Percentiles rank a stretch among this genome's conserved stretches.
These are phyloP conservation scores for Malus hybrid DNA, from an alignment of 331 rosid species.

Conservation along the genomic window DNA sequence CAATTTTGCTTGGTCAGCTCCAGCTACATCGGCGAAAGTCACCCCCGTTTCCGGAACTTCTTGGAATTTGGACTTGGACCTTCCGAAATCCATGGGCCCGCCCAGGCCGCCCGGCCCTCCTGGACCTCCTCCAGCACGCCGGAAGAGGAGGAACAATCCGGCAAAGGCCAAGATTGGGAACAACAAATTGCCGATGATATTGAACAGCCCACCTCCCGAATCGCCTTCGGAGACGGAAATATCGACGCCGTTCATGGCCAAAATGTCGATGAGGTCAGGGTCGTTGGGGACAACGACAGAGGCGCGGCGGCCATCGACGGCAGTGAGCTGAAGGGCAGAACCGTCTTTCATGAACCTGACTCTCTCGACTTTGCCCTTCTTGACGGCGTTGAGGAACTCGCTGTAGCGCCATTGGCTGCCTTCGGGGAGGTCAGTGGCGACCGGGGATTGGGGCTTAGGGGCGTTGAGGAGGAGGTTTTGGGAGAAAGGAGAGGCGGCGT, in stretches of 20 bases:
- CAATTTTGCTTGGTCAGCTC: conserved; percentile 94
- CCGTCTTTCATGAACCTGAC: conserved; percentile 92
- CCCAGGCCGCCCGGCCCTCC: conserved; percentile 96
- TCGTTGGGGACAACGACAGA: conserved; percentile 81
- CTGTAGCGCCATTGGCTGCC: conserved; percentile 94
- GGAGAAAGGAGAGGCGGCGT: conserved; percentile 49
- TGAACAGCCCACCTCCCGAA: conserved; percentile 56
- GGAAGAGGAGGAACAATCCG: conserved; percentile 85
- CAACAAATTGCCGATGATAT: conserved; percentile 64
- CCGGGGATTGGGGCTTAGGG: conserved; percentile 66
- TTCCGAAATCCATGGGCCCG: conserved; percentile 94
- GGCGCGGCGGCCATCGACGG: conserved; percentile 85
- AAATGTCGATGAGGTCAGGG: conserved; percentile 90
- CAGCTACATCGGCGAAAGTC: conserved; percentile 82
- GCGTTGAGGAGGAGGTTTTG: conserved; percentile 63
- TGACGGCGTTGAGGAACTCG: conserved; percentile 88
- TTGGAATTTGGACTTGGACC: conserved; percentile 86
- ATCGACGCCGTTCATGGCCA: conserved; percentile 95
- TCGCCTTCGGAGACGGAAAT: conserved; percentile 91
- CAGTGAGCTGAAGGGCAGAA: conserved; percentile 81
- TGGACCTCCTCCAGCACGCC: conserved; percentile 79
- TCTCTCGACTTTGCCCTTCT: conserved; percentile 85
- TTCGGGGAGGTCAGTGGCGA: conserved; percentile 71
- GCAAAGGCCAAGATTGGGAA: conserved; percentile 83
- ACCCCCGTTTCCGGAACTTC: conserved; percentile 96